Evolutionary conservation across 1,139 yeast genomes (phyloP), one percentile per base, ranked within the genome.

Genomic region (Suhomyces anneliseae): DNA sequence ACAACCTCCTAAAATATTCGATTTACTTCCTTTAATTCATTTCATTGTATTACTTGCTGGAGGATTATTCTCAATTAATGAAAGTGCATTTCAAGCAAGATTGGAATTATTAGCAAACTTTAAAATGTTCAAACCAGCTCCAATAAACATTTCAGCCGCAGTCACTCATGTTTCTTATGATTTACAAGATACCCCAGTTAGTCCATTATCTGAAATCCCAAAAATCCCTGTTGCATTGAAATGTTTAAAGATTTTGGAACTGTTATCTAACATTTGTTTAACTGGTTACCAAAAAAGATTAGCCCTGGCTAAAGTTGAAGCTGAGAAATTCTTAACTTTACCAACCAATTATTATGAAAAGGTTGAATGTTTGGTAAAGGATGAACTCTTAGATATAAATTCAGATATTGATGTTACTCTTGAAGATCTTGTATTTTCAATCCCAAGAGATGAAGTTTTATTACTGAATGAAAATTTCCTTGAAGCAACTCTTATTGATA

Each of bases 281-380:
- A 69, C 68, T 19, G 79, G 83, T 0, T 81, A 82, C 55, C 71
- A 74, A 45, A 76, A 72, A 49, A 71, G 76, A 45, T 57, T 80
- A 44, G 70, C 65, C 19, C 76, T 66, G 47, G 77, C 82, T 1
- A 62, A 68, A 43, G 37, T 59, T 38, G 83, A 75, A 49, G 43
- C 49, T 46, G 41, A 48, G 47, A 42, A 59, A 51, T 46, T 53
- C 40, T 15, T 36, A 45, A 48, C 40, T 33, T 56, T 40, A 36
- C 53, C 53, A 14, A 44, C 45, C 7, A 37, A 50, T 34, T 57
- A 49, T 41, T 52, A 50, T 34, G 34, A 36, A 7, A 50, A 46
- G 11, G 36, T 54, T 31, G 47, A 45, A 11, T 19, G 42, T 1
- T 39, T 53, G 6, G 42, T 53, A 14, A 41, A 38, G 27, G 40